Base-by-base conservation (phyloP, 2,329 filamentous ascomycete genomes). In the Aspergillus sojae region DNA sequence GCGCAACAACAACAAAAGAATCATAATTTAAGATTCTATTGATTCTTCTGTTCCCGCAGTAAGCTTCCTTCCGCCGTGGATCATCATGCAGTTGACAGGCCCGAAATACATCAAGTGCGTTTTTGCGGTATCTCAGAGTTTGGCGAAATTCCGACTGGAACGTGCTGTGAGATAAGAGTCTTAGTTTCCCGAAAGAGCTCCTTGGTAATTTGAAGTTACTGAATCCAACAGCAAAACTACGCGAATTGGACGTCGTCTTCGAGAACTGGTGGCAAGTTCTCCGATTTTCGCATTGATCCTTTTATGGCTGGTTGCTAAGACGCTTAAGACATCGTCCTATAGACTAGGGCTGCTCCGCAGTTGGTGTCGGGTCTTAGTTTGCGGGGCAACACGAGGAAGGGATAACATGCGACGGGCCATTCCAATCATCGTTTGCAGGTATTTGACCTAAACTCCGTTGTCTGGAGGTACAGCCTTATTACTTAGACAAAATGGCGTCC, bases 321-420 rank as follows among this genome's bases (percentile, higher is more conserved):
- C 45, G 45, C 52, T 54, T 54, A 41, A 21, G 45, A 32, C 4
- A 30, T 26, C 55, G 30, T 52, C 19, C n/a, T 57, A 36, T 54
- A 14, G 28, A 39, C 61, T 48, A 58, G 61, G 56, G 56, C 30
- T 58, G 46, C 58, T 61, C 58, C 58, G n/a, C 58, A 61, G 46
- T 48, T 48, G 21, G 12, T 26, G 45, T 48, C 43, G 21, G 43
- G 43, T 48, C 50, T 61, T 21, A 30, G n/a, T 62, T 62, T 62
- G 61, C 61, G 61, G 61, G 61, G 61, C 39, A 62, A 54, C 52
- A 54, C 30, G 30, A 54, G 52, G 21, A 54, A 54, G 52, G 52
- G 30, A 54, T 23, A 54, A 21, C 52, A 36, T 54, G 50, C 30
- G 16, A 28, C 21, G 10, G 30, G 23, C 5, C 48, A 52, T 52